A percentile compares a stretch with the other conserved stretches of the same genome.
phyloP scores from a whole-genome alignment of 805 yeast genomes.

The Candida tibetensis region DNA sequence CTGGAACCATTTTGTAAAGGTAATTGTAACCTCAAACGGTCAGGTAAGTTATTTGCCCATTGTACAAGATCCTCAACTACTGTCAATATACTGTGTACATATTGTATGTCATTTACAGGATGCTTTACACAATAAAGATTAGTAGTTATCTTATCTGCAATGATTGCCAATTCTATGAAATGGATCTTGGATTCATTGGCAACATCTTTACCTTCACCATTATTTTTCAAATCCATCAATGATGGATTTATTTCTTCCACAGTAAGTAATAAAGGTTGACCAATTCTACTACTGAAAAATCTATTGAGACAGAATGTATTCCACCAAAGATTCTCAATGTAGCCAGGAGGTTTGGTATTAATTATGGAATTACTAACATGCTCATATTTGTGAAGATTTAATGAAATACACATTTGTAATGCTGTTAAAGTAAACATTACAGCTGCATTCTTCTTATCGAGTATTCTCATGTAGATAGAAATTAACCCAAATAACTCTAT shows the following conservation, averaged over 20 bases:
- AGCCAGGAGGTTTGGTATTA: conserved; percentile 5
- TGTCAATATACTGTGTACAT: conserved; percentile 13
- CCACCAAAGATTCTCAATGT: conserved; percentile 21
- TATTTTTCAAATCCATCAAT: conserved; percentile 1
- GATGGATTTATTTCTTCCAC: conserved; percentile 16
- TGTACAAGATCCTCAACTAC: conserved; percentile 16
- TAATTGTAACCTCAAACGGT: conserved; percentile 14
- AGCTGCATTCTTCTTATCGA: conserved; percentile 28
- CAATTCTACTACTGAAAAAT: conserved; percentile 22
- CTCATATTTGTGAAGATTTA: conserved; percentile 22
- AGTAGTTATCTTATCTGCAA: conserved; percentile 21
- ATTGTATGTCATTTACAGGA: conserved; percentile 15
- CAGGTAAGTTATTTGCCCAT: conserved; percentile 24
- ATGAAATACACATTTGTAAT: conserved; percentile 24
- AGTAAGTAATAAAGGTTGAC: conserved; percentile 22
- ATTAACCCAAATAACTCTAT: conserved; percentile 24
- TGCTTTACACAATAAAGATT: conserved; percentile 19
- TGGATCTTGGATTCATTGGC: conserved; percentile 14
- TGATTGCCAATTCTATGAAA: conserved; percentile 23
- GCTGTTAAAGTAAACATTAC: conserved; percentile 23
- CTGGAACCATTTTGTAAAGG: conserved; percentile 9
- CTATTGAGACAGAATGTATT: conserved; percentile 25
- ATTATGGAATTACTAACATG: conserved; percentile 8
- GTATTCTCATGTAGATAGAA: conserved; percentile 20
- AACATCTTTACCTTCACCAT: conserved; percentile 9